A percentile compares a stretch with the other conserved stretches of the same genome.
These are phyloP conservation scores for Rhynchospora breviuscula DNA, from an alignment of 176 grass and related monocot genomes.

Conservation along the genomic window DNA sequence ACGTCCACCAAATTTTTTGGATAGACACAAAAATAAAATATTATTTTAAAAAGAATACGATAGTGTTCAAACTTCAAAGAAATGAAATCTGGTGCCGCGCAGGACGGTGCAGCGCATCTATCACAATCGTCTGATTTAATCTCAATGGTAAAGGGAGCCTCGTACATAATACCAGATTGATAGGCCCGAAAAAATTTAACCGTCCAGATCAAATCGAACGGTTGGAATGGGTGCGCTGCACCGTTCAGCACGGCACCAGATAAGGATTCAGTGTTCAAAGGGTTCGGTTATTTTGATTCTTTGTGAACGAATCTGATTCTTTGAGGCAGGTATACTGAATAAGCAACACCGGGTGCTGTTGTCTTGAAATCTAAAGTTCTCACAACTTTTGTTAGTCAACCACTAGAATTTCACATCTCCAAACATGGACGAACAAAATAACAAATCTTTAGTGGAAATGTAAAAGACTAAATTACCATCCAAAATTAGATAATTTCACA, in stretches of 20 bases:
- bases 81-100: too few relatives aligned
- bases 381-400: not conserved
- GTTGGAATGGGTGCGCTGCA: too few relatives aligned
- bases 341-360: not conserved
- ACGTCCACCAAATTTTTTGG: not conserved
- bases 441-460: not conserved
- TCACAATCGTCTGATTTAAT: too few relatives aligned
- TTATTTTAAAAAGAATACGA: not conserved
- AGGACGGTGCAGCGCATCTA: too few relatives aligned
- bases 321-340: not conserved
- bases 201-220: too few relatives aligned
- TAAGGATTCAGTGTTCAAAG: not conserved
- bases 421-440: not conserved
- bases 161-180: too few relatives aligned
- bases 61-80: too few relatives aligned
- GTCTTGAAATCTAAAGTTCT: not conserved
- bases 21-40: not conserved
- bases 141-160: too few relatives aligned
- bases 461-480: not conserved
- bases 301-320: slow-evolving; percentile 3
- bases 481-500: not conserved
- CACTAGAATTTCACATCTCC: not conserved
- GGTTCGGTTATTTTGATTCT: not conserved
- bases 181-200: too few relatives aligned
- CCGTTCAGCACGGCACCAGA: too few relatives aligned